Conservation (phyloP, 2,329 filamentous ascomycete species). For the Zopfia rhizophila region DNA sequence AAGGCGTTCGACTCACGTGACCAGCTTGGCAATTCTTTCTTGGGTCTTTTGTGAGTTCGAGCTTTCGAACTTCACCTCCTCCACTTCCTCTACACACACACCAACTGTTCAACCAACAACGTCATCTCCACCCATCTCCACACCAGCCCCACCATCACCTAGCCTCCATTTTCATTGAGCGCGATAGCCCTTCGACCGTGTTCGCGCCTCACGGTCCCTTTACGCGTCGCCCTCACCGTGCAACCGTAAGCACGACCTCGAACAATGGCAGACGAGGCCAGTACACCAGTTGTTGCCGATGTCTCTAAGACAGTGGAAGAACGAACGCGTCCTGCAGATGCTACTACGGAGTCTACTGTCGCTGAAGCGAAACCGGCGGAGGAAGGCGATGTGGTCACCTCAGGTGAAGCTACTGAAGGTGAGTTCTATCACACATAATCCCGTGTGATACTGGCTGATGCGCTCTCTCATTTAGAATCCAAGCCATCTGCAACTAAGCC, state of each 20-base stretch:
- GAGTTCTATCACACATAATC: constrained; percentile 19
- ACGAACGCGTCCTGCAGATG: constrained; percentile 42
- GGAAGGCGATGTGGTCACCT: constrained; percentile 39
- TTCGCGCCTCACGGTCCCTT: constrained; percentile 40
- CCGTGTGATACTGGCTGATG: constrained; percentile 26
- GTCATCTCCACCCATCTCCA: constrained; percentile 50
- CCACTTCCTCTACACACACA: constrained; percentile 38
- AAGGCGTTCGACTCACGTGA: constrained; percentile 25
- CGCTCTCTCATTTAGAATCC: constrained; percentile 29
- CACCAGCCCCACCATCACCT: constrained; percentile 42
- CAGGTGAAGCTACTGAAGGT: constrained; percentile 42
- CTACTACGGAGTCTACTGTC: constrained; percentile 36
- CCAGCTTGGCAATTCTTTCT: constrained; percentile 23
- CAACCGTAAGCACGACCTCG: constrained; percentile 41
- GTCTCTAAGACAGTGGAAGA: constrained; percentile 40
- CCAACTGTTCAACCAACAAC: constrained; percentile 42
- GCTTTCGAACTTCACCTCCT: constrained; percentile 33
- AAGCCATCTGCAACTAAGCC: constrained; percentile 29
- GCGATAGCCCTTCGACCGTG: constrained; percentile 33
- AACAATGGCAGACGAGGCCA: constrained; percentile 51
- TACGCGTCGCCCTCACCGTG: constrained; percentile 50
- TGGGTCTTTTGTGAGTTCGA: constrained; percentile 5
- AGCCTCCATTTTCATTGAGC: constrained; percentile 38
- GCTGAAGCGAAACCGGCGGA: constrained; percentile 42
- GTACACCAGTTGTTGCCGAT: constrained; percentile 37